These are phyloP conservation scores for Boletus insuetus DNA, from an alignment of 768 basidiomycete species.

Conservation along the genomic window DNA sequence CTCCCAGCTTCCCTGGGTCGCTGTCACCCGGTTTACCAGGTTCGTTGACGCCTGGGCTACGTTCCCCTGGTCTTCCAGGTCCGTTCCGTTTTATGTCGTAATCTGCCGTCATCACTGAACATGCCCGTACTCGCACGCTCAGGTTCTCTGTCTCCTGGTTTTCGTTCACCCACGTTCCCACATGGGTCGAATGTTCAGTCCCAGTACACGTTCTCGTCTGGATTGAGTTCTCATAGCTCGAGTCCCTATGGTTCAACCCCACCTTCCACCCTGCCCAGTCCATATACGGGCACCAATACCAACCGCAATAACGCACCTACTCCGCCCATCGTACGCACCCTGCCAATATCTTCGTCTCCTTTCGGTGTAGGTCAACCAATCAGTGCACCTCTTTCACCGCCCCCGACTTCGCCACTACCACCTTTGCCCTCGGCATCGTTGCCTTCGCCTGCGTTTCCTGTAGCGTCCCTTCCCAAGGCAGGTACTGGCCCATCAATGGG, in stretches of 20 bases:
- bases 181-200: neutral
- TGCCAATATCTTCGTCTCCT: constrained; percentile 3
- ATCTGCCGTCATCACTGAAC: constrained; percentile 6
- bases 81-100: constrained; percentile 10
- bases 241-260: constrained; percentile 4
- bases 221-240: constrained; percentile 9
- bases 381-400: constrained; percentile 20
- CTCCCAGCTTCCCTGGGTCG: constrained; percentile 13
- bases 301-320: neutral
- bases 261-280: neutral
- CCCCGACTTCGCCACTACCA: constrained; percentile 23
- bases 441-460: constrained; percentile 14
- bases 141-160: constrained; percentile 20
- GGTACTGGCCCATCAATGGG: neutral
- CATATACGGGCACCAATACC: neutral
- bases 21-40: constrained; percentile 18
- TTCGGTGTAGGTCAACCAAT: neutral
- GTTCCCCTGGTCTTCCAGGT: constrained; percentile 26
- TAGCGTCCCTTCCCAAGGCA: neutral
- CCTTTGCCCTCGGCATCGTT: constrained; percentile 14
- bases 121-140: neutral
- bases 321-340: constrained; percentile 7
- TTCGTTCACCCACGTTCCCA: constrained; percentile 21
- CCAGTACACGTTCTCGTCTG: constrained; percentile 21
- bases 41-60: constrained; percentile 18